Percentiles rank a stretch among this genome's conserved stretches.
phyloP scores from a whole-genome alignment of 2,329 filamentous ascomycete genomes.

The Alternaria brassicicola region DNA sequence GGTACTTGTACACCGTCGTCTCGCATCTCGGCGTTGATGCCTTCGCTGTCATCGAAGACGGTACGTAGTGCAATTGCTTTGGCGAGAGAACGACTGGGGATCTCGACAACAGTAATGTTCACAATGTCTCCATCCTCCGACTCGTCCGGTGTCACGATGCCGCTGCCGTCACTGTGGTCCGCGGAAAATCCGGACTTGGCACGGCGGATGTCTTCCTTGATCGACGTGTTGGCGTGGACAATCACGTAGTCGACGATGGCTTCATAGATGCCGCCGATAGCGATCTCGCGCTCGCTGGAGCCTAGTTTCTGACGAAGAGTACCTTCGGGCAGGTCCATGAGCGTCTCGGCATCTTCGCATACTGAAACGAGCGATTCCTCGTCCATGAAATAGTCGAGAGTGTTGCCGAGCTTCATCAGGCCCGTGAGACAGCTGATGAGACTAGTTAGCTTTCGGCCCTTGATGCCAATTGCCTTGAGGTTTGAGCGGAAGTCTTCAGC shows the following conservation, averaged over 20 bases:
- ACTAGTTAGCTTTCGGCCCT: conserved; percentile 79
- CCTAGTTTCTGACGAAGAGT: conserved; percentile 78
- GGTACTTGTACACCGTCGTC: conserved; percentile 85
- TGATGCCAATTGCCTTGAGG: conserved; percentile 91
- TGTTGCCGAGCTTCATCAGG: conserved; percentile 89
- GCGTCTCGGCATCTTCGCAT: conserved; percentile 85
- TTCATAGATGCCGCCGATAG: conserved; percentile 90
- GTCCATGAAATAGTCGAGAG: conserved; percentile 82
- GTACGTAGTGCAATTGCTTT: conserved; percentile 89
- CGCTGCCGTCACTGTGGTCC: conserved; percentile 62
- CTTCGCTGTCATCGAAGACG: conserved; percentile 88
- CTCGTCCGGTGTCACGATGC: conserved; percentile 64
- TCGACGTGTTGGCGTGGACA: conserved; percentile 82
- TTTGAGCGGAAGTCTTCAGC: conserved; percentile 91
- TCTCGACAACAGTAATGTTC: conserved; percentile 84
- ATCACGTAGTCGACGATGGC: conserved; percentile 95
- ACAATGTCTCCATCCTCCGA: conserved; percentile 85
- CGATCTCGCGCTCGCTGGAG: conserved; percentile 80
- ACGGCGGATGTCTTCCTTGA: conserved; percentile 73
- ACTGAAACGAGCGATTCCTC: conserved; percentile 82
- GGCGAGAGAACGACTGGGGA: conserved; percentile 78
- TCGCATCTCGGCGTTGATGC: conserved; percentile 97
- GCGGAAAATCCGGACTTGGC: conserved; percentile 71
- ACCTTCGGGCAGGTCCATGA: conserved; percentile 87
- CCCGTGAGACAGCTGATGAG: conserved; percentile 86